Base-by-base conservation (phyloP, 805 yeast genomes). In the Maudiozyma turicensis region DNA sequence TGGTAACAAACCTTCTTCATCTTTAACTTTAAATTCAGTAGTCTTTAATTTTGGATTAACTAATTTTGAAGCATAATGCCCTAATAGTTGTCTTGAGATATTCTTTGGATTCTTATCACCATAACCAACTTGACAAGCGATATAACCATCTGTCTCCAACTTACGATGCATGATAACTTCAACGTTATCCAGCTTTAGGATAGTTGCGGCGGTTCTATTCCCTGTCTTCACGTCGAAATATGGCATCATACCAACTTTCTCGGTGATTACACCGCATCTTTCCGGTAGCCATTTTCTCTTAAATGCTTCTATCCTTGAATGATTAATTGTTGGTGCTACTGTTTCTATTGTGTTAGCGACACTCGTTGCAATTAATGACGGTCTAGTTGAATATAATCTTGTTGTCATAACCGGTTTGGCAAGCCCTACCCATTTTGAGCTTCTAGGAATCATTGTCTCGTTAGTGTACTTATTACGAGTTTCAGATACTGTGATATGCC, bases 191-290 rank as follows among this genome's bases (percentile, higher is more conserved):
- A 93, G 77, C 63, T 89, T 95, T 40, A 93, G 71, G 8, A 93
- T 85, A 4, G 99, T 93, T 45, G 95, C 93, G 2, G 95, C 90
- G 48, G 75, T 66, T 53, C 81, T 81, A 47, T 72, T 73, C 30
- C 96, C 98, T 11, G 74, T 74, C 37, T 69, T 68, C 31, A 76
- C 75, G 53, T 82, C 82, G 61, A 77, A 91, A 77, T 80, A 86
- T 13, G 93, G 80, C 46, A 89, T 81, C 96, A 91, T 91, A 14
- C 97, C 98, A 50, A 84, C 73, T 64, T 93, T 93, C 54, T 80
- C 71, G 1, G 95, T 95, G 31, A 91, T 69, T 20, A 87, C 71
- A 10, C 99, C 99, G 7, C 95, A 82, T 67, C 99, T 80, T 42
- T 68, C 65, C 31, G 88, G 80, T 35, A 91, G 72, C 65, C 81